These are phyloP conservation scores for Diaporthe sp. DNA, from an alignment of 2,329 filamentous ascomycete genomes.

Conservation along the genomic window DNA sequence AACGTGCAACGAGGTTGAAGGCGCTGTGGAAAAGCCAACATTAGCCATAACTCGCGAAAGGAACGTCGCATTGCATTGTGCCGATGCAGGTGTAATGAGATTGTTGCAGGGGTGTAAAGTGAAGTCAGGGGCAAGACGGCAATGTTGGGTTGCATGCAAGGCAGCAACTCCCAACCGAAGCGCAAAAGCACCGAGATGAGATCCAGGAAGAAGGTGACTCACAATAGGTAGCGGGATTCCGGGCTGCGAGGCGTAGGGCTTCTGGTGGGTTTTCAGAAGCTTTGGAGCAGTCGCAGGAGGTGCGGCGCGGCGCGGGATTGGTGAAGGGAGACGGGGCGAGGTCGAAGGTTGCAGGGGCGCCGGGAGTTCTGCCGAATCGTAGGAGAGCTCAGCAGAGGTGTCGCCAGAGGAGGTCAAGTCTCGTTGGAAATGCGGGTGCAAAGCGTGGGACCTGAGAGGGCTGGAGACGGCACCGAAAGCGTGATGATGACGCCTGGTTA, in stretches of 20 bases:
- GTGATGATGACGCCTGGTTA: slow-evolving; percentile 42
- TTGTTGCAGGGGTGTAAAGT: slow-evolving; percentile 39
- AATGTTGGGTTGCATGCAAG: slow-evolving; percentile 31
- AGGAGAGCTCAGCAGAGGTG: slow-evolving; percentile 43
- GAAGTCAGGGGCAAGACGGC: slow-evolving; percentile 34
- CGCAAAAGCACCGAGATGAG: neutral
- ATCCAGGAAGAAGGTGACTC: slow-evolving; percentile 46
- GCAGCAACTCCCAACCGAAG: slow-evolving; percentile 33
- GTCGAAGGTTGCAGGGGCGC: slow-evolving; percentile 47
- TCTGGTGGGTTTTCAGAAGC: slow-evolving; percentile 28
- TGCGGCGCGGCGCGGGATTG: slow-evolving; percentile 46
- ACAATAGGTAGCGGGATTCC: slow-evolving; percentile 43
- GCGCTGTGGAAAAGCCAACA: slow-evolving; percentile 40
- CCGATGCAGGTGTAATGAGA: slow-evolving; percentile 33
- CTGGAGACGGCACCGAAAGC: slow-evolving; percentile 47
- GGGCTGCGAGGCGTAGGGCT: slow-evolving; percentile 42
- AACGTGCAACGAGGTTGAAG: slow-evolving; percentile 34
- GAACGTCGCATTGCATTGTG: slow-evolving; percentile 16
- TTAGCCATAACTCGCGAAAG: slow-evolving; percentile 44
- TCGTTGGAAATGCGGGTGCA: slow-evolving; percentile 41
- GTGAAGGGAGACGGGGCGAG: slow-evolving; percentile 42
- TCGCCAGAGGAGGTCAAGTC: slow-evolving; percentile 42
- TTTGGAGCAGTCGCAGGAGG: slow-evolving; percentile 36
- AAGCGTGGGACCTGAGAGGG: slow-evolving; percentile 42
- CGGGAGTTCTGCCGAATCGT: slow-evolving; percentile 46